These are phyloP conservation scores for Candida fluviatilis DNA, from an alignment of 805 yeast genomes.

Conservation along the genomic window DNA sequence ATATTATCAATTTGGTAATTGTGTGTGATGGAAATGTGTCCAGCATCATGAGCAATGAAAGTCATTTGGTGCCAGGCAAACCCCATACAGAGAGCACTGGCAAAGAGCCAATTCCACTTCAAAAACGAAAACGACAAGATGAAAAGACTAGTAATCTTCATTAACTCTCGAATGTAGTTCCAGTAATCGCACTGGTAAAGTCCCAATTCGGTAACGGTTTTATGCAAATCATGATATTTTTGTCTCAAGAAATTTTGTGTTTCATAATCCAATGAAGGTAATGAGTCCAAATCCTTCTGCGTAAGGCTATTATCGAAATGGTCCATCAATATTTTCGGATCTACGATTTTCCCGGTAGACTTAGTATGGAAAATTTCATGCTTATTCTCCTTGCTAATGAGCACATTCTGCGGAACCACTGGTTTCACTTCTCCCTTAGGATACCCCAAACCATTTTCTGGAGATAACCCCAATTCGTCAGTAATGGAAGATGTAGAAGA, in stretches of 20 bases:
- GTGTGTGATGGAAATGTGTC: constrained; percentile 81
- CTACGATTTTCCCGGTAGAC: constrained; percentile 32
- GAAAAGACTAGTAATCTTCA: constrained; percentile 56
- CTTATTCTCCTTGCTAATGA: constrained; percentile 36
- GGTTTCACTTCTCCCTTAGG: constrained; percentile 44
- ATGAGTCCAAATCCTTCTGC: constrained; percentile 47
- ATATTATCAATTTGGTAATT: constrained; percentile 71
- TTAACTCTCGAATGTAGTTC: constrained; percentile 65
- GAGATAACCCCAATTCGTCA: not conserved
- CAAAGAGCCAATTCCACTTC: constrained; percentile 38
- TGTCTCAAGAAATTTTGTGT: constrained; percentile 58
- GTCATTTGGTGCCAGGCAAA: constrained; percentile 86
- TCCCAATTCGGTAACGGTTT: constrained; percentile 50
- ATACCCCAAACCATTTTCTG: constrained; percentile 29
- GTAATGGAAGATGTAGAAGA: not conserved
- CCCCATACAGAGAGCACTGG: constrained; percentile 67
- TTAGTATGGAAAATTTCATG: constrained; percentile 20
- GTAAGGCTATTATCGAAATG: constrained; percentile 56
- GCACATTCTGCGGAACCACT: constrained; percentile 45
- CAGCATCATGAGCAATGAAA: constrained; percentile 87
- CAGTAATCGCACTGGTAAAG: constrained; percentile 70
- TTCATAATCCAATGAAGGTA: constrained; percentile 64
- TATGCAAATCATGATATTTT: constrained; percentile 61
- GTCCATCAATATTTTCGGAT: constrained; percentile 50
- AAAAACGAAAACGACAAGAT: constrained; percentile 47